Percentiles rank a stretch among this genome's conserved stretches.
Evolutionary conservation across 1,284 basidiomycete genomes (phyloP).

Genomic region (Trametes sp.): DNA sequence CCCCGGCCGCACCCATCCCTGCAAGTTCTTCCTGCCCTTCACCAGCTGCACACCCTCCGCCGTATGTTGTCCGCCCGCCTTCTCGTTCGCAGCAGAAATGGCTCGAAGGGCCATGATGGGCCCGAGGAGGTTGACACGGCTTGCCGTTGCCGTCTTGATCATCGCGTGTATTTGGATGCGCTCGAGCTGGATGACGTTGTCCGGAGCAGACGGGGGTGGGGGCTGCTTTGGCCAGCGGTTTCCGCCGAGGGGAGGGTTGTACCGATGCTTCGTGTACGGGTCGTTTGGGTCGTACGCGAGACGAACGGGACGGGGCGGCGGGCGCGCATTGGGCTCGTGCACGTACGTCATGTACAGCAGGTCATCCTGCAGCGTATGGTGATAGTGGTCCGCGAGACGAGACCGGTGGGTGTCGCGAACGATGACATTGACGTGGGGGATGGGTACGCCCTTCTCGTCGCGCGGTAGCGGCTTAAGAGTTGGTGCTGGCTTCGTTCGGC

Average conservation of each 20-base stretch:
- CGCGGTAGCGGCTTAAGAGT: conserved; percentile 52
- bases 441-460: conserved; percentile 64
- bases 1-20: conserved; percentile 88
- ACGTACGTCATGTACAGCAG: conserved; percentile 96
- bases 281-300: conserved; percentile 79
- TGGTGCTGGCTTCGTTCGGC: conserved; percentile 36
- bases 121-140: conserved; percentile 81
- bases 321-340: conserved; percentile 66
- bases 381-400: conserved; percentile 87
- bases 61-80: conserved; percentile 73
- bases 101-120: conserved; percentile 89
- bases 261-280: conserved; percentile 80
- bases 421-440: conserved; percentile 68
- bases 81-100: conserved; percentile 83
- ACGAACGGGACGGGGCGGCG: conserved; percentile 63
- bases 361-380: conserved; percentile 83
- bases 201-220: conserved; percentile 66
- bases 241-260: conserved; percentile 80
- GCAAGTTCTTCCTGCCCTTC: conserved; percentile 79
- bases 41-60: conserved; percentile 85
- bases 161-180: conserved; percentile 87
- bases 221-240: conserved; percentile 69
- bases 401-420: conserved; percentile 78
- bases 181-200: conserved; percentile 81
- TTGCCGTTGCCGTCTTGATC: conserved; percentile 81